phyloP scores from a whole-genome alignment of 2,329 filamentous ascomycete genomes.

The Periglandula ipomoeae region DNA sequence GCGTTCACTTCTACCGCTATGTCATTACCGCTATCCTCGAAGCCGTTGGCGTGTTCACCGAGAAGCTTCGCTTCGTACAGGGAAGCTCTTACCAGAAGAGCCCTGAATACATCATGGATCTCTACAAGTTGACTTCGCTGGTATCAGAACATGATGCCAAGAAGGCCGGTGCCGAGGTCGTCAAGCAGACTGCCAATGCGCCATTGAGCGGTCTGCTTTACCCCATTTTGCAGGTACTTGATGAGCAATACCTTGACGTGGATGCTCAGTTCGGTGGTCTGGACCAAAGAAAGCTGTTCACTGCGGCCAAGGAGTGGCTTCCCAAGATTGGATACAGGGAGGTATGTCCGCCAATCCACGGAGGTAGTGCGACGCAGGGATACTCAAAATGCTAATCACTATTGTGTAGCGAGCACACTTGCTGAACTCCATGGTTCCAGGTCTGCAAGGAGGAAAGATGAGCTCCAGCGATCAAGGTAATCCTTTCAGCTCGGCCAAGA shows the following conservation, averaged over 20 bases:
- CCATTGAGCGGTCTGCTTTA: conserved; percentile 45
- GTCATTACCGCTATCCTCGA: conserved; percentile 67
- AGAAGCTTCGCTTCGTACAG: conserved; percentile 73
- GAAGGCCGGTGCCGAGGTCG: conserved; percentile 85
- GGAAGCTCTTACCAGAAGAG: conserved; percentile 75
- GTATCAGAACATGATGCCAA: conserved; percentile 74
- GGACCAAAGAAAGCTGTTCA: conserved; percentile 87
- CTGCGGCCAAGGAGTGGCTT: conserved; percentile 73
- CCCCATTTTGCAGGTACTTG: conserved; percentile 65
- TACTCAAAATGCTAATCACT: not conserved
- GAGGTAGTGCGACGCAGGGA: not conserved
- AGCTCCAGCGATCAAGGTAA: conserved; percentile 59
- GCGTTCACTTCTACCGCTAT: conserved; percentile 75
- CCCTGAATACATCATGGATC: conserved; percentile 74
- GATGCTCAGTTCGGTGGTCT: conserved; percentile 80
- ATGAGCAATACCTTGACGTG: conserved; percentile 81
- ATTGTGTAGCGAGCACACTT: conserved; percentile 25
- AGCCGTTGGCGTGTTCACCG: conserved; percentile 68
- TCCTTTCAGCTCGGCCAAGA: too few species aligned
- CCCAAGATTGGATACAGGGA: conserved; percentile 79
- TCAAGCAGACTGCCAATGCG: conserved; percentile 80
- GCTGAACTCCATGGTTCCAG: conserved; percentile 73
- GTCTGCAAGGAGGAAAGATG: conserved; percentile 82
- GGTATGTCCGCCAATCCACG: conserved; percentile 17
- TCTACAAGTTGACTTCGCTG: conserved; percentile 65